Base-by-base conservation (phyloP, 768 basidiomycete species). In the Boletus sp. region DNA sequence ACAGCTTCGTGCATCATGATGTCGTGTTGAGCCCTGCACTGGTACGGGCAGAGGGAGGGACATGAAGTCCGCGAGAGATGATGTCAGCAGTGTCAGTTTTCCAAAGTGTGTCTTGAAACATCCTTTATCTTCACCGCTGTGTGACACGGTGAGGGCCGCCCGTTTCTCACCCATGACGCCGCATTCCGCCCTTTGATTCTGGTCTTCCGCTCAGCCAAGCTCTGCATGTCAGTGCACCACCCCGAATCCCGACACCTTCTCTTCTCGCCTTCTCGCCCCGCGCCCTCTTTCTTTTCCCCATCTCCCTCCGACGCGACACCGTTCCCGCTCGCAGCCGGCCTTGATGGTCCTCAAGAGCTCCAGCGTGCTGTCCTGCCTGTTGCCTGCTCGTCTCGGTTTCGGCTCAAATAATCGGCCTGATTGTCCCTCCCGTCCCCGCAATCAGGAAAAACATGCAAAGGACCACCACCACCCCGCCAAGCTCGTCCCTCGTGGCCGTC, bases 331-430 rank as follows among this genome's bases (percentile, higher is more conserved):
- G 15, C 34, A 27, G 25, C 37, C 23, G 39, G 23, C 47, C 27
- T 57, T 56, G 61, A 75, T 77, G 75, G 70, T 75, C 46, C 58
- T 68, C 60, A 74, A 70, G 59, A 61, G 57, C 30, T 54, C 71
- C 29, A 58, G 60, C 25, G 68, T 70, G 5, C 59, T 70, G 30
- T 61, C 75, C 21, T 70, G 72, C 49, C 64, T 75, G 42, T 63
- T 80, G 13, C 70, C 78, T 33, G 65, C 77, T 23, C 74, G 75
- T 42, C 60, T 73, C 53, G 66, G 58, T 7, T 60, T 75, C 37
- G 59, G 64, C 21, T 47, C 64, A 34, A 56, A 54, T 42, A 60
- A 60, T 1, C 55, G 25, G 25, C 37, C 63, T 42, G 62, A 59
- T 41, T 10, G 56, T 7, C 35, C 53, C 39, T 7, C 46, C 25